A percentile compares a stretch with the other conserved stretches of the same genome.
phyloP scores from a whole-genome alignment of 2,329 filamentous ascomycete genomes.

The Pseudogymnoascus sp. region DNA sequence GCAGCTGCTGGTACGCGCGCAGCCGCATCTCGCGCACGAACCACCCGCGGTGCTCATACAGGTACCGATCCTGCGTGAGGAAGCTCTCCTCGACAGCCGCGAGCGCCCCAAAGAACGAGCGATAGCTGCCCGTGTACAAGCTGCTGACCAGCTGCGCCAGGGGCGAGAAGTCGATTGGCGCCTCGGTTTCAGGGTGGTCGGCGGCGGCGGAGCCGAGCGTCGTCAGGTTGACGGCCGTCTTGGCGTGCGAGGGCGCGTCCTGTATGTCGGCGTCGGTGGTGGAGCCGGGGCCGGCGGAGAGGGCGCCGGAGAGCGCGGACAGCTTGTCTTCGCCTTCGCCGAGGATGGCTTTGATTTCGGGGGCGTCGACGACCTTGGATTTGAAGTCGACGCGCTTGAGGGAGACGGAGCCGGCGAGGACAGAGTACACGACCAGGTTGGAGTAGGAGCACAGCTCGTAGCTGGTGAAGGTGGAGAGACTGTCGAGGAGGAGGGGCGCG shows the following conservation, averaged over 20 bases:
- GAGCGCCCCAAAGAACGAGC: constrained; percentile 83
- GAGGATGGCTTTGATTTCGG: constrained; percentile 95
- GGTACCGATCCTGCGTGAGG: constrained; percentile 85
- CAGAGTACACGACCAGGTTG: constrained; percentile 86
- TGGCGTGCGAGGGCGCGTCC: constrained; percentile 40
- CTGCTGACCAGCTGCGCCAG: constrained; percentile 82
- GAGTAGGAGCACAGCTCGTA: constrained; percentile 98
- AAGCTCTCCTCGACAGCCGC: constrained; percentile 89
- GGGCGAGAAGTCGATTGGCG: constrained; percentile 79
- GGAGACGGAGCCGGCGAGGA: constrained; percentile 86
- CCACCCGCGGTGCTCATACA: constrained; percentile 93
- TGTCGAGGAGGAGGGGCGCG: constrained; percentile 90
- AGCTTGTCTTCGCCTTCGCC: constrained; percentile 84
- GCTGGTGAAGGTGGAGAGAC: constrained; percentile 94
- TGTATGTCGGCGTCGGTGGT: constrained; percentile 59
- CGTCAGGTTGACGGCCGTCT: constrained; percentile 80
- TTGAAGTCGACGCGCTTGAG: constrained; percentile 98
- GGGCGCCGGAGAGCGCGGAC: constrained; percentile 67
- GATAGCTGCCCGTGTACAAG: constrained; percentile 89
- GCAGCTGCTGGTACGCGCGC: constrained; percentile 88
- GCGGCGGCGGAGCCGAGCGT: constrained; percentile 58
- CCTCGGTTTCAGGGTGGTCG: constrained; percentile 69
- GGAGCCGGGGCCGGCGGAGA: constrained; percentile 72
- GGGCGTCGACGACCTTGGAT: constrained; percentile 95
- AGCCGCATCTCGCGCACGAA: constrained; percentile 98